Evolutionary conservation across 1,284 basidiomycete species (phyloP).

Genomic region (Earliella scabrosa): DNA sequence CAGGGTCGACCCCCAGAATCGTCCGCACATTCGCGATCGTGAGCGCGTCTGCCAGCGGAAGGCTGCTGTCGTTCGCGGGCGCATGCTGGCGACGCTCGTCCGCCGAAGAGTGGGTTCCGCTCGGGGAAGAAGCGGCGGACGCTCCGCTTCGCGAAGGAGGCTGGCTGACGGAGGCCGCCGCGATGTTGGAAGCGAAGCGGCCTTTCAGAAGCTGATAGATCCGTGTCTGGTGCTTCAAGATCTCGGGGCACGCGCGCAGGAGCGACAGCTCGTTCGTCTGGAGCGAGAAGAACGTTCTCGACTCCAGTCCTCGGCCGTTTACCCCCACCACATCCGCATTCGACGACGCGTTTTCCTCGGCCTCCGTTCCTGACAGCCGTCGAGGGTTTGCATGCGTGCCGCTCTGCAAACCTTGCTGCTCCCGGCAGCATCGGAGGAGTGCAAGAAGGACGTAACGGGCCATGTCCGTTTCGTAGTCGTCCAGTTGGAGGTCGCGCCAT

Average conservation of each 20-base stretch:
- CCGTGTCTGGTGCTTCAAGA: conserved; percentile 34
- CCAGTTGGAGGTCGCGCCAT: conserved; percentile 32
- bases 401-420: conserved; percentile 4
- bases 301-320: conserved; percentile 12
- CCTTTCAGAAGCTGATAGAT: conserved; percentile 34
- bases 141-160: conserved; percentile 19
- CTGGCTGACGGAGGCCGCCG: neutral
- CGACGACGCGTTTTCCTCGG: neutral
- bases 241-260: conserved; percentile 32
- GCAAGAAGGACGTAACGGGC: conserved; percentile 37
- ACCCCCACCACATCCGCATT: neutral
- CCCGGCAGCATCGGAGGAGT: conserved; percentile 29
- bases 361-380: neutral
- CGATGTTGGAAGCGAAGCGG: conserved; percentile 20
- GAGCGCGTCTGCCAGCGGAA: conserved; percentile 41
- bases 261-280: conserved; percentile 33
- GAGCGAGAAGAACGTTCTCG: conserved; percentile 31
- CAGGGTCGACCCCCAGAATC: conserved; percentile 60
- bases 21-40: conserved; percentile 49
- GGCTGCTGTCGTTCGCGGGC: neutral
- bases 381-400: neutral
- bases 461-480: conserved; percentile 38
- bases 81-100: conserved; percentile 1
- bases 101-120: neutral
- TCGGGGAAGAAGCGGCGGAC: conserved; percentile 11